A percentile compares a stretch with the other conserved stretches of the same genome.
These are phyloP conservation scores for Prunus persica DNA, from an alignment of 306 rosid genomes.

Conservation along the genomic window Prunus_persica_NCBIv2 NC_034010.1:24204501-24205000, in stretches of 20 bases:
- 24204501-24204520: conserved; percentile 41
- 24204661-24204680: neutral
- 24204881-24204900: neutral
- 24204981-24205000: conserved; percentile 47
- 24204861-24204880: neutral
- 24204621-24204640: neutral
- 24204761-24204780: conserved; percentile 65
- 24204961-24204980: conserved; percentile 53
- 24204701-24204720: conserved; percentile 78
- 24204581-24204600: neutral
- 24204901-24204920: no score
- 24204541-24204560: no score
- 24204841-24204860: neutral
- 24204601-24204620: neutral
- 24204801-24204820: conserved; percentile 59
- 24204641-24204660: neutral
- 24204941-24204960: conserved; percentile 59
- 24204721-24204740: conserved; percentile 62
- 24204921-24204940: conserved; percentile 37
- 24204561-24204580: no score
- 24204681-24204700: neutral
- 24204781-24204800: conserved; percentile 69
- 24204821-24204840: conserved; percentile 38
- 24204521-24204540: conserved; percentile 1
- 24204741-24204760: conserved; percentile 61